phyloP scores from a whole-genome alignment of 805 yeast species.

The Saturnispora gosingensis region DNA sequence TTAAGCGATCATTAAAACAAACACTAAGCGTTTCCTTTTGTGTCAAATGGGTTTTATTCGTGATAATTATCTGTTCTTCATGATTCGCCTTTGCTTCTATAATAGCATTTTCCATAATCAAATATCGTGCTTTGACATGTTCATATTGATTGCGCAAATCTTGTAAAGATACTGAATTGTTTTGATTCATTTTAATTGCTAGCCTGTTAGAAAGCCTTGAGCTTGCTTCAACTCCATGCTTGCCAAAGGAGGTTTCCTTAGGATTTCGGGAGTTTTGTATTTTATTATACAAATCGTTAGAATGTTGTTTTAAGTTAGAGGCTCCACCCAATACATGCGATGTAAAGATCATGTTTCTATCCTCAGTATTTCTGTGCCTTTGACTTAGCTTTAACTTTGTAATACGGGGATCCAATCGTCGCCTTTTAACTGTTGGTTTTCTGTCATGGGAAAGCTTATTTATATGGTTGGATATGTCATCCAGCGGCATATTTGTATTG shows the following conservation, averaged over 20 bases:
- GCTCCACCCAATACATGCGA: neutral
- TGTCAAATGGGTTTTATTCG: neutral
- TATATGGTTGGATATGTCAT: neutral
- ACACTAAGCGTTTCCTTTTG: neutral
- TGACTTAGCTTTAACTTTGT: neutral
- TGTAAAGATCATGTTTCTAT: neutral
- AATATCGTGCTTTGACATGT: conserved; percentile 12
- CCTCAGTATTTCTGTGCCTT: neutral
- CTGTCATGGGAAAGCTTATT: neutral
- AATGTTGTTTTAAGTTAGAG: neutral
- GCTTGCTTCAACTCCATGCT: neutral
- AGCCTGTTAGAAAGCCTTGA: neutral
- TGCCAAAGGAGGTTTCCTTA: neutral
- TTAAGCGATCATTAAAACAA: conserved; percentile 23
- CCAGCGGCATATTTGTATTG: conserved; percentile 2
- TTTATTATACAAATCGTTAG: neutral
- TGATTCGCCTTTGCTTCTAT: conserved; percentile 17
- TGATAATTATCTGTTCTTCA: conserved; percentile 17
- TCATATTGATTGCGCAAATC: neutral
- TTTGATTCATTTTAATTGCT: neutral
- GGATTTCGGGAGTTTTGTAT: neutral
- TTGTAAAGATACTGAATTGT: neutral
- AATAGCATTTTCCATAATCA: conserved; percentile 22
- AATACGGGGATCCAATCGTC: conserved; percentile 1
- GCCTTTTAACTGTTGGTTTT: neutral